Percentiles rank a stretch among this genome's conserved stretches.
These are phyloP conservation scores for Myxozyma neglecta DNA, from an alignment of 805 yeast genomes.

Conservation along the genomic window DNA sequence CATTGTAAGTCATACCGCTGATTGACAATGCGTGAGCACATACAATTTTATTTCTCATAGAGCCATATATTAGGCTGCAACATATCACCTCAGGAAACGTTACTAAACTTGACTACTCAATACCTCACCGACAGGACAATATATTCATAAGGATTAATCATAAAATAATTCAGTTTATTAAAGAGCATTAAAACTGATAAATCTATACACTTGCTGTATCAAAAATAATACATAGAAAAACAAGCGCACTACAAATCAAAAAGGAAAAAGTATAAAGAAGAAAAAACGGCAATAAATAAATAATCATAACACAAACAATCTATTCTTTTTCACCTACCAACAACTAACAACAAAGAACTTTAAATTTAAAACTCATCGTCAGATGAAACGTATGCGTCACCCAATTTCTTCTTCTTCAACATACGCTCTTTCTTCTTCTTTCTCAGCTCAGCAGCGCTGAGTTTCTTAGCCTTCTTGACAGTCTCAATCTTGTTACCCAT, in stretches of 20 bases:
- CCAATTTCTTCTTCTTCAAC: conserved; percentile 99
- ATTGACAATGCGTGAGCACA: too few relatives aligned
- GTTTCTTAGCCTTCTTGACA: conserved; percentile 94
- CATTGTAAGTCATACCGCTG: too few relatives aligned
- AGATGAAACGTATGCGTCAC: conserved; percentile 98
- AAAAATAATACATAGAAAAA: neutral
- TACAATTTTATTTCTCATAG: too few relatives aligned
- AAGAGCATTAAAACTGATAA: too few relatives aligned
- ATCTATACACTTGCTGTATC: too few relatives aligned
- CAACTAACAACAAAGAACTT: neutral
- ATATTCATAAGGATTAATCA: too few relatives aligned
- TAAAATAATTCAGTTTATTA: too few relatives aligned
- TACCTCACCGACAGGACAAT: too few relatives aligned
- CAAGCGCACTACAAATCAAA: neutral
- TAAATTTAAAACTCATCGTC: conserved; percentile 74
- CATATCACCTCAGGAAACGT: too few relatives aligned
- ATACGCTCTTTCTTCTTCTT: conserved; percentile 99
- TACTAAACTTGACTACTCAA: too few relatives aligned
- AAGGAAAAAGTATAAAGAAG: neutral
- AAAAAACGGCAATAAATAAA: neutral
- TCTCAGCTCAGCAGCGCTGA: conserved; percentile 98
- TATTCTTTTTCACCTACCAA: neutral
- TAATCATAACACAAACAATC: neutral
- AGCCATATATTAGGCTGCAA: too few relatives aligned
- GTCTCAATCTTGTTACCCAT: conserved; percentile 99